These are phyloP conservation scores for Globisporangium spinosum DNA, from an alignment of 352 stramenopile species.

Conservation along the genomic window DNA sequence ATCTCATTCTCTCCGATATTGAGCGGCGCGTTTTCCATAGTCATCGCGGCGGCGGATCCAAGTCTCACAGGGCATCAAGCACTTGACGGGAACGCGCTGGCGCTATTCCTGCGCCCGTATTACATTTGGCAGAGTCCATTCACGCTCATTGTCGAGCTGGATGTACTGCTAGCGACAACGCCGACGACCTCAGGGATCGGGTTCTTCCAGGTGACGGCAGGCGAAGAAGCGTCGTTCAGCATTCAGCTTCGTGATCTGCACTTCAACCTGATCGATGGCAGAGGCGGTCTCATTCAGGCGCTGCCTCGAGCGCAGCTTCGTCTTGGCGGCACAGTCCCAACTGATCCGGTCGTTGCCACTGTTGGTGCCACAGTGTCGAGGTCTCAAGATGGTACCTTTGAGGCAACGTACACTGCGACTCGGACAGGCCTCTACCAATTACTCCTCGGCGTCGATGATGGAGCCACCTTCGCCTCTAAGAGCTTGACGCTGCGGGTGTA, in stretches of 20 bases:
- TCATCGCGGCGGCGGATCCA: slow-evolving; percentile 30
- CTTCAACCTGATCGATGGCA: slow-evolving; percentile 22
- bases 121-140: slow-evolving; percentile 47
- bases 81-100: slow-evolving; percentile 22
- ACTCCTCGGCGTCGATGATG: slow-evolving; percentile 31
- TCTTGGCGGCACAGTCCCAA: slow-evolving; percentile 8
- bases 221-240: slow-evolving; percentile 24
- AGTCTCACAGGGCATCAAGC: slow-evolving; percentile 18
- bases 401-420: slow-evolving; percentile 29
- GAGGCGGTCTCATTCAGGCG: neutral
- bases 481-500: slow-evolving; percentile 24
- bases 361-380: slow-evolving; percentile 1
- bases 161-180: slow-evolving; percentile 21
- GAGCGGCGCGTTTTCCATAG: slow-evolving; percentile 37
- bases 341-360: neutral
- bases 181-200: slow-evolving; percentile 35
- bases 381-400: slow-evolving; percentile 16
- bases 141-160: slow-evolving; percentile 35
- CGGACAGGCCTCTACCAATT: slow-evolving; percentile 32
- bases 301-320: slow-evolving; percentile 2
- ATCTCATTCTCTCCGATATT: slow-evolving; percentile 34
- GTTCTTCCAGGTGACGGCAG: slow-evolving; percentile 33
- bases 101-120: slow-evolving; percentile 32
- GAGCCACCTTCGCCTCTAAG: slow-evolving; percentile 27
- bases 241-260: slow-evolving; percentile 43